These are phyloP conservation scores for Serendipita sp. DNA, from an alignment of 1,284 basidiomycete genomes.

Conservation along the genomic window DNA sequence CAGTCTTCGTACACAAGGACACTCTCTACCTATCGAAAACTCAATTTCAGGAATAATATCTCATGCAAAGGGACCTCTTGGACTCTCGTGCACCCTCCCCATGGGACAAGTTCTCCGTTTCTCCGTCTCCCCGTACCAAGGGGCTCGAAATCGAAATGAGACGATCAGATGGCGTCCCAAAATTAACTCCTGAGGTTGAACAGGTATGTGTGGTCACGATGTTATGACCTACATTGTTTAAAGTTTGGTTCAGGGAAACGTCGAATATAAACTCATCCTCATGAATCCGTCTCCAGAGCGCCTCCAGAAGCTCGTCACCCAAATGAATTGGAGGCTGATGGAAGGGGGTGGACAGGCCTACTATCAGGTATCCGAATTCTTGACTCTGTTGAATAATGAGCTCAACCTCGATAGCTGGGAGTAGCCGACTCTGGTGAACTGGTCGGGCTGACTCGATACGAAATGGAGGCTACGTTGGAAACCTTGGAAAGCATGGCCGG, in stretches of 20 bases:
- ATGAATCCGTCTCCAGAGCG: conserved; percentile 54
- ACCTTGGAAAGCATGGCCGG: conserved; percentile 86
- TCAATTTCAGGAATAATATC: neutral
- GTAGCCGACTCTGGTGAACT: conserved; percentile 77
- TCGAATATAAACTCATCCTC: conserved; percentile 79
- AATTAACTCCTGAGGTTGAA: conserved; percentile 60
- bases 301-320: conserved; percentile 72
- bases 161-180: conserved; percentile 28
- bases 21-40: conserved; percentile 3
- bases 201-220: conserved; percentile 25
- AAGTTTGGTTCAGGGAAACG: conserved; percentile 40
- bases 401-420: conserved; percentile 36
- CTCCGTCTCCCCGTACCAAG: conserved; percentile 21
- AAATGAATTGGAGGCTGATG: conserved; percentile 87
- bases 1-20: conserved; percentile 7
- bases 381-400: too few relatives aligned
- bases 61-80: conserved; percentile 32
- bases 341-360: conserved; percentile 85
- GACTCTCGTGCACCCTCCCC: conserved; percentile 63
- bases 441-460: conserved; percentile 57
- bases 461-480: conserved; percentile 66
- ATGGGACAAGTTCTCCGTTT: conserved; percentile 49
- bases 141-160: conserved; percentile 14
- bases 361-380: conserved; percentile 39
- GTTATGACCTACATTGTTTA: neutral